phyloP scores from a whole-genome alignment of 139 green algal species.

The Limnomonas spitsbergensis region DNA sequence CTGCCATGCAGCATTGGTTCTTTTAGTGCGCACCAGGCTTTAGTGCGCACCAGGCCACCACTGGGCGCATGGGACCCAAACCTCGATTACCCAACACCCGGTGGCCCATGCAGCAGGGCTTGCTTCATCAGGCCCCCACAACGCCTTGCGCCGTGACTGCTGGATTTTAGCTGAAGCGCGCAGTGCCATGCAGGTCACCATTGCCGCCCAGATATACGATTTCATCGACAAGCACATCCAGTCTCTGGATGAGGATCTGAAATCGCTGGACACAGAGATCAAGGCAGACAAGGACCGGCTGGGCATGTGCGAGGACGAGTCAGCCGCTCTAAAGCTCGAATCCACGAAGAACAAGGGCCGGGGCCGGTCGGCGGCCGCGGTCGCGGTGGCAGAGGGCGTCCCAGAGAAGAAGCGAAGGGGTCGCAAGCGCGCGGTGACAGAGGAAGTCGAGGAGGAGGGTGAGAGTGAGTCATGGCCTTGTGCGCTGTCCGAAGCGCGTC shows the following conservation, averaged over 20 bases:
- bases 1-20: too few relatives aligned
- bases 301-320: constrained; percentile 50
- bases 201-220: constrained; percentile 77
- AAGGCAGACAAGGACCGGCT: constrained; percentile 48
- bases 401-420: constrained; percentile 12
- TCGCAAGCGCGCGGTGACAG: not conserved
- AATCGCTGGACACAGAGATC: constrained; percentile 62
- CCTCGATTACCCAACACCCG: too few relatives aligned
- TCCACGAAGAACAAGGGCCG: constrained; percentile 15
- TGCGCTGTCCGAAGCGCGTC: too few relatives aligned
- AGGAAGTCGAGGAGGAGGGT: not conserved
- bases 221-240: constrained; percentile 78
- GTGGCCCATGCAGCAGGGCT: too few relatives aligned
- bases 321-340: constrained; percentile 24
- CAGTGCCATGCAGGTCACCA: constrained; percentile 40
- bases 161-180: too few relatives aligned
- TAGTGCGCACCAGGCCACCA: too few relatives aligned
- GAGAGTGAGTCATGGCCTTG: too few relatives aligned
- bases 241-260: constrained; percentile 58
- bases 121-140: too few relatives aligned
- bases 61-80: too few relatives aligned
- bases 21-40: too few relatives aligned
- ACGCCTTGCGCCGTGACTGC: too few relatives aligned
- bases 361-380: not conserved
- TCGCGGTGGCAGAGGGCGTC: not conserved